Evolutionary conservation across 2,329 filamentous ascomycete species (phyloP).

Genomic region (Fusarium aywerte): DNA sequence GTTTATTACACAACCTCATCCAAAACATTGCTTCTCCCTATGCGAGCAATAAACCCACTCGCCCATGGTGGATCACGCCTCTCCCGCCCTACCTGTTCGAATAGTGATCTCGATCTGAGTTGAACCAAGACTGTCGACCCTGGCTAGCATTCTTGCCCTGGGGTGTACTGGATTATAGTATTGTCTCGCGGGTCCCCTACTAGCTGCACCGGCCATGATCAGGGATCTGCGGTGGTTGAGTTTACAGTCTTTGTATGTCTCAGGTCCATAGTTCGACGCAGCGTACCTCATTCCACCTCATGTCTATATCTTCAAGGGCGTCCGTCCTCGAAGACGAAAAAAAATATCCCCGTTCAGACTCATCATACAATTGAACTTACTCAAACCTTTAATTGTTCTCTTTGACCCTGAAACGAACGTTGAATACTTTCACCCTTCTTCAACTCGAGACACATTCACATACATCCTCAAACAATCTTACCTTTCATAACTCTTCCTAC

Average conservation of each 20-base stretch:
- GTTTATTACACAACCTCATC: conserved; percentile 32
- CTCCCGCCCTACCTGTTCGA: conserved; percentile 44
- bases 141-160: conserved; percentile 51
- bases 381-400: conserved; percentile 32
- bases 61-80: conserved; percentile 43
- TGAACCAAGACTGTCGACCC: conserved; percentile 22
- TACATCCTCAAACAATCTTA: conserved; percentile 16
- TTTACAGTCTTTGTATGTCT: conserved; percentile 52
- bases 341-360: conserved; percentile 52
- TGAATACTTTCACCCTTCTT: conserved; percentile 33
- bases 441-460: conserved; percentile 29
- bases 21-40: conserved; percentile 37
- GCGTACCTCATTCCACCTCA: conserved; percentile 52
- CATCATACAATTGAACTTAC: conserved; percentile 31
- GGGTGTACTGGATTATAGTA: conserved; percentile 37
- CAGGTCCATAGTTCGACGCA: conserved; percentile 48
- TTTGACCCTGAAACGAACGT: conserved; percentile 26
- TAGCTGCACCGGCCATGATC: conserved; percentile 45
- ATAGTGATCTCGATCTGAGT: conserved; percentile 44
- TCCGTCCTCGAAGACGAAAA: conserved; percentile 50
- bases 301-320: conserved; percentile 56
- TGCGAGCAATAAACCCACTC: conserved; percentile 44
- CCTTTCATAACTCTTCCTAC: conserved; percentile 16
- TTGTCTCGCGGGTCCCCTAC: conserved; percentile 53
- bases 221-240: conserved; percentile 50